Percentiles rank a stretch among this genome's conserved stretches.
Evolutionary conservation across 2,329 filamentous ascomycete genomes (phyloP).

Genomic region (Xylariaceae sp.): DNA sequence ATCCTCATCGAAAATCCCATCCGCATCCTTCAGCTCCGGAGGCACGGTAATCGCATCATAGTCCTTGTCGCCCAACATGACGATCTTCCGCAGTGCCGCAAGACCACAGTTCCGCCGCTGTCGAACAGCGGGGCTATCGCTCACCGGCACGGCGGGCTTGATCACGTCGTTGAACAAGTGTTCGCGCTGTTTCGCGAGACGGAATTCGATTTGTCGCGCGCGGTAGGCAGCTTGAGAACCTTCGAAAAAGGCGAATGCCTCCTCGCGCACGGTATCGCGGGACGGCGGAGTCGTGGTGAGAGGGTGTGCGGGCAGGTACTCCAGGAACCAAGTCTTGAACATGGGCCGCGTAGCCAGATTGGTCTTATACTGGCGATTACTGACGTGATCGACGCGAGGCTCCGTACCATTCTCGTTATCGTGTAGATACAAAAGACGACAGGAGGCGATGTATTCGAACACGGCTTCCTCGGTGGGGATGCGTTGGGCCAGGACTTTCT

Average conservation of each 20-base stretch:
- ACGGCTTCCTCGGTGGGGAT: conserved; percentile 53
- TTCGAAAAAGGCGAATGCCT: conserved; percentile 50
- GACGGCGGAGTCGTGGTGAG: conserved; percentile 33
- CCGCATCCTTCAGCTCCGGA: conserved; percentile 27
- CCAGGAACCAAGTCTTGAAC: conserved; percentile 56
- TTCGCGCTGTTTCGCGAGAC: conserved; percentile 35
- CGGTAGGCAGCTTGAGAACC: conserved; percentile 41
- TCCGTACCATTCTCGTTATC: conserved; percentile 15
- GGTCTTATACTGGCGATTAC: conserved; percentile 35
- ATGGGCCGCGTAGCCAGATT: conserved; percentile 56
- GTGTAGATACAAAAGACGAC: conserved; percentile 50
- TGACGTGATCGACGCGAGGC: background rate
- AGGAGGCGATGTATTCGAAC: conserved; percentile 56
- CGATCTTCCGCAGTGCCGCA: conserved; percentile 44
- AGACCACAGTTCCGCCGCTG: conserved; percentile 34
- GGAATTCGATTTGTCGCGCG: conserved; percentile 36
- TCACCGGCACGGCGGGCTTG: conserved; percentile 30
- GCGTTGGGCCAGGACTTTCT: conserved; percentile 43
- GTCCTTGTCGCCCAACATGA: conserved; percentile 41
- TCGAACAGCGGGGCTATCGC: conserved; percentile 22
- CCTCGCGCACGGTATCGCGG: conserved; percentile 48
- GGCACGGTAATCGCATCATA: conserved; percentile 34
- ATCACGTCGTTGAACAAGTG: conserved; percentile 44
- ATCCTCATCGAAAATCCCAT: conserved; percentile 43
- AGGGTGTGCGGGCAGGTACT: conserved; percentile 53